These are phyloP conservation scores for Cryptococcus floricola DNA, from an alignment of 1,284 basidiomycete genomes.

Conservation along the genomic window DNA sequence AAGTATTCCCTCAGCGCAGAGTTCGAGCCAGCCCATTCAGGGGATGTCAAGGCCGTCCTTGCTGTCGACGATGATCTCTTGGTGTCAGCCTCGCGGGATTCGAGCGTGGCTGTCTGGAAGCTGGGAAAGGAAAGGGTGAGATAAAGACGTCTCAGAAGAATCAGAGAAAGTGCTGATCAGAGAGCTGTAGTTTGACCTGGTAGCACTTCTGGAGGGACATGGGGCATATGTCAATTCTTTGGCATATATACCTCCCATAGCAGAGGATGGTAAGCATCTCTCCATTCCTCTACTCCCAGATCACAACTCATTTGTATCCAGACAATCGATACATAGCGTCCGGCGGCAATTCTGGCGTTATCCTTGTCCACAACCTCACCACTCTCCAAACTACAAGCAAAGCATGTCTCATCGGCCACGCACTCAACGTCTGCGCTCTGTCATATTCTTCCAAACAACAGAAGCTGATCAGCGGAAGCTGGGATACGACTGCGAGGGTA, in stretches of 20 bases:
- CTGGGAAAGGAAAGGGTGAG: background rate
- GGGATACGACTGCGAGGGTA: constrained; percentile 36
- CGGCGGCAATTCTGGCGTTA: constrained; percentile 33
- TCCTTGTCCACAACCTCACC: constrained; percentile 30
- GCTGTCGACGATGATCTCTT: constrained; percentile 18
- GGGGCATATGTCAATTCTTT: constrained; percentile 40
- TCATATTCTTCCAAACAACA: constrained; percentile 14
- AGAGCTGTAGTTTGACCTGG: constrained; percentile 17
- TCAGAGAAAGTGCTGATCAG: background rate
- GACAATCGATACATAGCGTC: constrained; percentile 24
- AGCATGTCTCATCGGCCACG: constrained; percentile 29
- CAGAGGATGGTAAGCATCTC: background rate
- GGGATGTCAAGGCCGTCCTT: constrained; percentile 35
- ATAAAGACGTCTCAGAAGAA: background rate
- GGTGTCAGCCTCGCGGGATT: constrained; percentile 31
- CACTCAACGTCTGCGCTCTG: constrained; percentile 34
- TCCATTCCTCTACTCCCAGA: background rate
- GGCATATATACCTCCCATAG: constrained; percentile 11
- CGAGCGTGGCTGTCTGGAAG: constrained; percentile 32
- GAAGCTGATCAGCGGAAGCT: constrained; percentile 35
- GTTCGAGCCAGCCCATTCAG: constrained; percentile 11
- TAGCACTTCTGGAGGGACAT: constrained; percentile 27
- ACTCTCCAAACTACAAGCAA: constrained; percentile 18
- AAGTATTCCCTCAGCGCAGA: constrained; percentile 8
- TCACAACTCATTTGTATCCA: background rate